These are phyloP conservation scores for Elsinoe fawcettii DNA, from an alignment of 2,329 filamentous ascomycete species.

Conservation along the genomic window DNA sequence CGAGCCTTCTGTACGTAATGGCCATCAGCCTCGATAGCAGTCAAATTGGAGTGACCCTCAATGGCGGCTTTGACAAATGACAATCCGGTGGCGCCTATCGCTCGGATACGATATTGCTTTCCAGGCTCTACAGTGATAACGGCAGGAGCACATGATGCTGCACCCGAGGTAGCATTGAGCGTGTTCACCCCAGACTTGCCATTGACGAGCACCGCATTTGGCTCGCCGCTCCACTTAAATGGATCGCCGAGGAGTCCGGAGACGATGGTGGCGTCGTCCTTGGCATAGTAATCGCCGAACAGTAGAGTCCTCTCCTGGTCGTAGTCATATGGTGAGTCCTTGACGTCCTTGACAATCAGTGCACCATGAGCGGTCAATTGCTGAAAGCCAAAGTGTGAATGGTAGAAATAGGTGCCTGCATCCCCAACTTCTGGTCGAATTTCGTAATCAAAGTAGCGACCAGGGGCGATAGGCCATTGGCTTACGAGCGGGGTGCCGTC, in stretches of 20 bases:
- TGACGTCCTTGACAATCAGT: conserved; percentile 49
- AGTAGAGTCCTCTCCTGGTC: conserved; percentile 53
- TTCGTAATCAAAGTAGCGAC: conserved; percentile 61
- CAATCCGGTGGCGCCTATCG: conserved; percentile 51
- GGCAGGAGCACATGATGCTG: conserved; percentile 27
- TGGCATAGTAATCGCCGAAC: conserved; percentile 51
- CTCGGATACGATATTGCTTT: conserved; percentile 54
- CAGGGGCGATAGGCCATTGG: conserved; percentile 59
- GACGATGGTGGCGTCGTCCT: conserved; percentile 47
- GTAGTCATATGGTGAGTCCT: conserved; percentile 47
- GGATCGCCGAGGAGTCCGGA: conserved; percentile 38
- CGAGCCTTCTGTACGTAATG: conserved; percentile 47
- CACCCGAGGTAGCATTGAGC: neutral
- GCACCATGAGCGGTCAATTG: conserved; percentile 51
- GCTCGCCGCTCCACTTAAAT: conserved; percentile 54
- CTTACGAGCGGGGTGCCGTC: conserved; percentile 52
- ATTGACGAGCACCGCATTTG: conserved; percentile 51
- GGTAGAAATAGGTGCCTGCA: conserved; percentile 60
- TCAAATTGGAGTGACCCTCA: conserved; percentile 48
- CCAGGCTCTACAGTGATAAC: conserved; percentile 53
- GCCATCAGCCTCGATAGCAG: conserved; percentile 53
- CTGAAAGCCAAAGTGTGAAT: conserved; percentile 59
- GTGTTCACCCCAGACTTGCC: conserved; percentile 34
- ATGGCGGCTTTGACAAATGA: conserved; percentile 49
- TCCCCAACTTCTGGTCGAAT: conserved; percentile 46